These are phyloP conservation scores for Mentha longifolia DNA, from an alignment of 257 asterid species.

Conservation along the genomic window DNA sequence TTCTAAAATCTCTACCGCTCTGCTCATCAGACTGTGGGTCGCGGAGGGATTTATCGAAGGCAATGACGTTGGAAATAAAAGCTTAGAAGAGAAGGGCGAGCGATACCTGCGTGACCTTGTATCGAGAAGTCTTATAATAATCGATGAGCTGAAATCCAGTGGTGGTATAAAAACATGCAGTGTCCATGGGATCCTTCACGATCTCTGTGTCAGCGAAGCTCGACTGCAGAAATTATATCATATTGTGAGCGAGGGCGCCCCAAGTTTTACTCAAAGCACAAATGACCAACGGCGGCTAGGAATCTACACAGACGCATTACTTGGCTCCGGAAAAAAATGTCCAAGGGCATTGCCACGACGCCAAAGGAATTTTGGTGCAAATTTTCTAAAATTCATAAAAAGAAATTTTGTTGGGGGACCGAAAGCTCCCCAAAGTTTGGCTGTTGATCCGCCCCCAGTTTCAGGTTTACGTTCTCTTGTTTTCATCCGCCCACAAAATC, in stretches of 20 bases:
- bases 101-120: constrained; percentile 18
- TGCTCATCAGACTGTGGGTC: constrained; percentile 4
- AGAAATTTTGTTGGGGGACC: too few species aligned
- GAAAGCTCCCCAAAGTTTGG: too few species aligned
- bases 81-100: constrained; percentile 12
- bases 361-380: too few species aligned
- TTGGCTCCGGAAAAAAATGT: too few species aligned
- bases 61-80: not conserved
- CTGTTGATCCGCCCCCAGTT: too few species aligned
- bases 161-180: too few species aligned
- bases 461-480: constrained; percentile 28
- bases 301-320: too few species aligned
- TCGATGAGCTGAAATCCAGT: not conserved
- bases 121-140: constrained; percentile 1
- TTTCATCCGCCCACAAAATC: not conserved
- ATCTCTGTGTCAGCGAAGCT: too few species aligned
- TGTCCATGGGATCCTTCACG: too few species aligned
- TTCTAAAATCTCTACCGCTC: not conserved
- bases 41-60: constrained; percentile 23
- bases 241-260: not conserved
- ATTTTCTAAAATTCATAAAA: too few species aligned
- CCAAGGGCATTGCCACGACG: too few species aligned
- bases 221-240: constrained; percentile 1
- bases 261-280: not conserved
- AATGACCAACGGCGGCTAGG: constrained; percentile 10